Conservation (phyloP, 192 early-diverging fungal species). For the Umbelopsis sp. region DNA sequence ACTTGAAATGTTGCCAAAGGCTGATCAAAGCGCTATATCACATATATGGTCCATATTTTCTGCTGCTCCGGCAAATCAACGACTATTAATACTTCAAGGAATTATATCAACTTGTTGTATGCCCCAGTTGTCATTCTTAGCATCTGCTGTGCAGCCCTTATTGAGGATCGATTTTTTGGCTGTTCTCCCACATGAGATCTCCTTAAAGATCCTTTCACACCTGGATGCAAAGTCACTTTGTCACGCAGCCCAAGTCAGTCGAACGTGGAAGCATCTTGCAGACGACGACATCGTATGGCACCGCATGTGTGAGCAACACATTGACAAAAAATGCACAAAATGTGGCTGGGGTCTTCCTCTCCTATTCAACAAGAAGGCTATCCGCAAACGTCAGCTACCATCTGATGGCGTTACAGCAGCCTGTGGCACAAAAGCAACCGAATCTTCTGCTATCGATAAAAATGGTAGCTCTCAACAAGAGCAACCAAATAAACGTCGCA, state of each 20-base stretch:
- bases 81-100: slow-evolving; percentile 71
- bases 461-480: neutral
- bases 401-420: neutral
- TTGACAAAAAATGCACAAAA: slow-evolving; percentile 90
- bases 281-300: slow-evolving; percentile 97
- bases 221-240: slow-evolving; percentile 92
- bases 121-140: slow-evolving; percentile 83
- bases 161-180: slow-evolving; percentile 85
- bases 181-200: slow-evolving; percentile 76
- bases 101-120: slow-evolving; percentile 80
- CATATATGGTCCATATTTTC: slow-evolving; percentile 71
- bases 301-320: slow-evolving; percentile 97
- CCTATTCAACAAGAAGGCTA: slow-evolving; percentile 43
- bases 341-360: slow-evolving; percentile 97
- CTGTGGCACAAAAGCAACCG: neutral
- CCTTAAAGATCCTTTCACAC: slow-evolving; percentile 81
- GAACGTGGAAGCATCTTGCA: slow-evolving; percentile 78
- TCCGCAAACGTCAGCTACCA: neutral
- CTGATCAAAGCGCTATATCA: slow-evolving; percentile 45
- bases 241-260: slow-evolving; percentile 86
- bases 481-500: neutral
- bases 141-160: slow-evolving; percentile 64
- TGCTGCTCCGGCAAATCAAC: slow-evolving; percentile 61
- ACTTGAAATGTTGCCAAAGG: neutral
- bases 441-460: neutral